phyloP scores from a whole-genome alignment of 2,329 filamentous ascomycete species.

The Periglandula ipomoeae region DNA sequence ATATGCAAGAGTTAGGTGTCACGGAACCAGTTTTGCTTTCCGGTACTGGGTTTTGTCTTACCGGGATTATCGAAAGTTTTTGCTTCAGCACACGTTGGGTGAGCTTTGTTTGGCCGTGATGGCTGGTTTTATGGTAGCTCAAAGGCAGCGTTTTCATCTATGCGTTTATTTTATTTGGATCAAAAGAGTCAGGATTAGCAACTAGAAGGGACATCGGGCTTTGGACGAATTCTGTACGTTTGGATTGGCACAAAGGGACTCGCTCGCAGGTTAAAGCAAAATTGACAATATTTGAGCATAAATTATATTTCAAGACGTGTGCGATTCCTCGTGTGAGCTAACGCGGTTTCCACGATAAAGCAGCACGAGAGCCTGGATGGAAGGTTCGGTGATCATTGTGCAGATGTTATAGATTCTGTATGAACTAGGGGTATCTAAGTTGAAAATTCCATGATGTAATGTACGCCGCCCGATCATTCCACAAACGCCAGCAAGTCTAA shows the following conservation, averaged over 20 bases:
- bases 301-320: not conserved
- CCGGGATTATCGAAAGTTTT: not conserved
- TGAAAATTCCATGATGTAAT: not conserved
- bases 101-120: constrained; percentile 1
- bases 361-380: not conserved
- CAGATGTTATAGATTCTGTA: not conserved
- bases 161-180: constrained; percentile 5
- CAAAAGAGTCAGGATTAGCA: constrained; percentile 5
- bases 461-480: not conserved
- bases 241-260: constrained; percentile 2
- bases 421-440: constrained; percentile 6
- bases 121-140: constrained; percentile 1
- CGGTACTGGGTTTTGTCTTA: not conserved
- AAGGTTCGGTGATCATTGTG: not conserved
- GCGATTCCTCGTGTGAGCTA: not conserved
- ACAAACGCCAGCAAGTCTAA: not conserved
- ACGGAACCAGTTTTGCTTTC: not conserved
- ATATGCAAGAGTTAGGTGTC: not conserved
- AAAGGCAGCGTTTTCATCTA: not conserved
- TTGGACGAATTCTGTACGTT: constrained; percentile 6
- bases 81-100: not conserved
- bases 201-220: not conserved
- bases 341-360: too few species aligned
- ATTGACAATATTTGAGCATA: not conserved
- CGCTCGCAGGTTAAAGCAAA: not conserved